Conservation (phyloP, 2,329 filamentous ascomycete genomes). For the Juglanconis sp. region DNA sequence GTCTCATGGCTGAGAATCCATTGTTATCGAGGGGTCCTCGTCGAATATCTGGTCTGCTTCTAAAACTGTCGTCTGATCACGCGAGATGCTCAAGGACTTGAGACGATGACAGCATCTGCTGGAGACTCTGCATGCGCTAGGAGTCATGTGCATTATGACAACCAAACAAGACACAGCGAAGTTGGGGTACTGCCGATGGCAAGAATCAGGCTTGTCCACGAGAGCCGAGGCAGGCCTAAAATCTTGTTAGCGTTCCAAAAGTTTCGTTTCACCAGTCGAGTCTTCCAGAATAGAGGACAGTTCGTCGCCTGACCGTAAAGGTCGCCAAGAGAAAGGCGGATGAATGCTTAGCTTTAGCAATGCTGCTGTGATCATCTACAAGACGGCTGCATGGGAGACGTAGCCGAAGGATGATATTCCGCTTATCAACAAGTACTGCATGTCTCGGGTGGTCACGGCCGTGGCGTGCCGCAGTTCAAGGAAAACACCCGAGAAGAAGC, state of each 20-base stretch:
- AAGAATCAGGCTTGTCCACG: too few relatives aligned
- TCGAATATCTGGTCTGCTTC: neutral
- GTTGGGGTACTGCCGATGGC: neutral
- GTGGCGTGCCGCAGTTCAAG: neutral
- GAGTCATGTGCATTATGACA: constrained; percentile 1
- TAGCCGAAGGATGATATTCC: neutral
- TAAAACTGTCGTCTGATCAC: neutral
- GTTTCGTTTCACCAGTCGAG: neutral
- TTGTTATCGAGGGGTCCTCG: neutral
- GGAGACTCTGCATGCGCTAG: neutral
- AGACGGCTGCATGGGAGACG: neutral
- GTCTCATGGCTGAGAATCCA: neutral
- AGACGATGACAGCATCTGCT: neutral
- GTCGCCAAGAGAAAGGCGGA: neutral
- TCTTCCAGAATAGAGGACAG: neutral
- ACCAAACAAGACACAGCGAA: neutral
- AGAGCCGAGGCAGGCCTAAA: neutral
- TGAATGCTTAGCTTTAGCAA: neutral
- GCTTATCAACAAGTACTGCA: neutral
- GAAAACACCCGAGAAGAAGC: neutral
- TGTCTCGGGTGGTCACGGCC: constrained; percentile 10
- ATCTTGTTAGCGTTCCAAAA: neutral
- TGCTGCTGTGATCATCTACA: neutral
- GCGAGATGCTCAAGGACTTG: neutral
- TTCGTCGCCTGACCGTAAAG: neutral